These are phyloP conservation scores for Phyllostachys edulis DNA, from an alignment of 176 grass and related monocot genomes.

Conservation along the genomic window DNA sequence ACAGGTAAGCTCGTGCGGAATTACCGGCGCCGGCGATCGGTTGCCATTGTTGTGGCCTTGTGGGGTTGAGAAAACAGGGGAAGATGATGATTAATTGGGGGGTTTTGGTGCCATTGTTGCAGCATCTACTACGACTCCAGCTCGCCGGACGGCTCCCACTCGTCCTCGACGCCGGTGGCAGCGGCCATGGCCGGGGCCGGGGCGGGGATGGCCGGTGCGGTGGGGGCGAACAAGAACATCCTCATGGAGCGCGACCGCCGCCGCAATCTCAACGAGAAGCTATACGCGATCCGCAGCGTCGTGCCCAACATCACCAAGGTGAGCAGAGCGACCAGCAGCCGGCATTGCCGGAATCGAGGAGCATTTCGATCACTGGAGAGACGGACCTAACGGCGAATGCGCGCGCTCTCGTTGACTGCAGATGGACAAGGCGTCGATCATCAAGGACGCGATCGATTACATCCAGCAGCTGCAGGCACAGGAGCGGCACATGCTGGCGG, in stretches of 20 bases:
- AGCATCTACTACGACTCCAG: slow-evolving; percentile 74
- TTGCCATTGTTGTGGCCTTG: not conserved
- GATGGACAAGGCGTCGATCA: slow-evolving; percentile 97
- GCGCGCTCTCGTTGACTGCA: slow-evolving; percentile 4
- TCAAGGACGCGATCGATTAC: slow-evolving; percentile 93
- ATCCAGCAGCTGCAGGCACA: slow-evolving; percentile 75
- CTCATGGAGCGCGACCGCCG: slow-evolving; percentile 67
- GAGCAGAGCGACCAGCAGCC: not conserved
- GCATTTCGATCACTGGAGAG: not conserved
- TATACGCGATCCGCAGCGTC: slow-evolving; percentile 70
- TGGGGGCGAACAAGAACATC: slow-evolving; percentile 49
- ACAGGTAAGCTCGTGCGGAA: slow-evolving; percentile 28
- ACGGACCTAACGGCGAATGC: not conserved
- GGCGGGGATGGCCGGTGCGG: not conserved
- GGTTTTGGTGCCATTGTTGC: not conserved
- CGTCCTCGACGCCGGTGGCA: not conserved
- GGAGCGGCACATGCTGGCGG: slow-evolving; percentile 50
- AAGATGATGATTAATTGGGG: not conserved
- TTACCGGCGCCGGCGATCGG: not conserved
- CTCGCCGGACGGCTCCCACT: slow-evolving; percentile 59
- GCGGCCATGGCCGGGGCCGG: not conserved
- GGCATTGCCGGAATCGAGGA: not conserved
- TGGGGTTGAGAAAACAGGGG: not conserved
- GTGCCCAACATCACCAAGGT: slow-evolving; percentile 92
- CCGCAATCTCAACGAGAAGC: slow-evolving; percentile 76